Base-by-base conservation (phyloP, 1,139 yeast genomes). In the Sugiyamaella grinbergsii region DNA sequence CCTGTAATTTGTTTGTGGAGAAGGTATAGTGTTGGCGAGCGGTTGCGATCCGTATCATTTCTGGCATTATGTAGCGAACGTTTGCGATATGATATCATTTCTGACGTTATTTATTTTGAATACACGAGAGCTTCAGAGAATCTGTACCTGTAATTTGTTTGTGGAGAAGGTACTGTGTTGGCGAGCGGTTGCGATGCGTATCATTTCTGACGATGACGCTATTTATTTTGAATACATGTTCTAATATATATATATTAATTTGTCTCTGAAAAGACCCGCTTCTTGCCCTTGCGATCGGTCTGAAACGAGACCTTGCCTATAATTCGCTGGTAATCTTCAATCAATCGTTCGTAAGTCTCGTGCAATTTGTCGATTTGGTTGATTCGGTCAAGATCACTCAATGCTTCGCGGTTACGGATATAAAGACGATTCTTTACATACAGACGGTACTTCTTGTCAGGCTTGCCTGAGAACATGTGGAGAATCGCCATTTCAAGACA, bases 331-430 rank as follows among this genome's bases (percentile, higher is more conserved):
- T 88, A 90, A 60, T 88, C 95, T 44, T 80, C 84, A 49, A 80
- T 80, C 53, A 88, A 73, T 11, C 83, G 72, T 52, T 77, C 77
- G 62, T 82, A 90, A 0, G 96, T 93, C 5, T 84, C 82, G 52
- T 88, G 90, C 24, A 91, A 70, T 62, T 85, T 86, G 59, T 82
- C 88, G 56, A 76, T 75, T 56, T 79, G 76, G 16, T 82, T 82
- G 1, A 80, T 74, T 24, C 72, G 74, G 49, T 84, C 91, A 67
- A 89, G 71, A 6, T 82, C 85, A 31, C 70, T 72, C 55, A 93
- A 72, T 0, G 89, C 93, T 54, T 90, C 97, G 60, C 75, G 79
- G 68, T 93, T 93, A 64, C 89, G 85, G 50, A 80, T 77, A 63
- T 76, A 91, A 28, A 93, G 69, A 56, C 96, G 75, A 58, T 74